Conservation (phyloP, 768 basidiomycete genomes). For the Royoungia palumana region DNA sequence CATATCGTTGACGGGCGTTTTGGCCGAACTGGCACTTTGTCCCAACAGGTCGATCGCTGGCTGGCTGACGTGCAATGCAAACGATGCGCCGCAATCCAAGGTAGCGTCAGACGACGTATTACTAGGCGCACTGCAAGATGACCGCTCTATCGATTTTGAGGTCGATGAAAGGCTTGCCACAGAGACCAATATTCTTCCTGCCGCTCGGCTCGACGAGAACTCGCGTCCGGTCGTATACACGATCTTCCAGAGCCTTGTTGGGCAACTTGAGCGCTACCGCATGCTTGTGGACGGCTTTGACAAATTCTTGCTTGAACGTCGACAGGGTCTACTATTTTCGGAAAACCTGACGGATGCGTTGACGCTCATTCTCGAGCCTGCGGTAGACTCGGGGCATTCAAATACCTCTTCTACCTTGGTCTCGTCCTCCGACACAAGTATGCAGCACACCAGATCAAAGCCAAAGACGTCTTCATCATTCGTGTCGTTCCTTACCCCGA, state of each 20-base stretch:
- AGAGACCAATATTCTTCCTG: constrained; percentile 57
- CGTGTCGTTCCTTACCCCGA: constrained; percentile 77
- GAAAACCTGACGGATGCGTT: constrained; percentile 92
- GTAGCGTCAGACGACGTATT: constrained; percentile 6
- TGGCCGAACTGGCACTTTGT: constrained; percentile 79
- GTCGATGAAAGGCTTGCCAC: constrained; percentile 64
- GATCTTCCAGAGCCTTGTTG: constrained; percentile 75
- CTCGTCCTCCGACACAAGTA: constrained; percentile 34
- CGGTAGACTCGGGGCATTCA: constrained; percentile 38
- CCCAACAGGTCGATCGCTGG: constrained; percentile 83
- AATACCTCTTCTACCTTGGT: constrained; percentile 18
- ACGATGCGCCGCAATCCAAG: constrained; percentile 33
- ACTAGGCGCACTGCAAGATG: constrained; percentile 59
- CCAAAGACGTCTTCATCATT: constrained; percentile 58
- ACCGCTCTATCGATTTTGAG: constrained; percentile 74
- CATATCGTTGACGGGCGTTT: constrained; percentile 78
- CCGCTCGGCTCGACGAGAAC: constrained; percentile 64
- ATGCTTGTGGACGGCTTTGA: constrained; percentile 76
- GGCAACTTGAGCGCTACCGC: constrained; percentile 80
- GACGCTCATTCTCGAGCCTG: constrained; percentile 64
- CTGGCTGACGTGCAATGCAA: constrained; percentile 74
- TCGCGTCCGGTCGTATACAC: constrained; percentile 78
- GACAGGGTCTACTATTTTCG: constrained; percentile 85
- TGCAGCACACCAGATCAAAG: constrained; percentile 45
- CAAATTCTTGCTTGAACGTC: constrained; percentile 75